Conservation (phyloP, 2,329 filamentous ascomycete genomes). For the Talaromyces pinophilus region DNA sequence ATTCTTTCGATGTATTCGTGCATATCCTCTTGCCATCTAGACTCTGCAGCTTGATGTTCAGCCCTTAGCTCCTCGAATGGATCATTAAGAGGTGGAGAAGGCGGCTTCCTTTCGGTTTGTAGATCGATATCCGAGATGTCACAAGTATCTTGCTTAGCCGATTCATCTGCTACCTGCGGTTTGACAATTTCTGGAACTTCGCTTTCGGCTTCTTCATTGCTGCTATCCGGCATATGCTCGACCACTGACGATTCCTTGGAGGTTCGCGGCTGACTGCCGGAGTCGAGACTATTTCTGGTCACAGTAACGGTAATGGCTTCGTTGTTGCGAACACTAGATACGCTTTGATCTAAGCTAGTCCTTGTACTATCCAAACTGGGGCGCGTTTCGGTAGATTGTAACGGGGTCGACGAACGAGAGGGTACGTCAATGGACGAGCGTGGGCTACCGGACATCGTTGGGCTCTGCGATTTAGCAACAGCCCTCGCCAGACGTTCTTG, state of each 20-base stretch:
- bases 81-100: not conserved
- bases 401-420: slow-evolving; percentile 55
- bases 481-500: slow-evolving; percentile 89
- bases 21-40: slow-evolving; percentile 75
- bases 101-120: not conserved
- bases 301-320: slow-evolving; percentile 21
- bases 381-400: slow-evolving; percentile 48
- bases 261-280: slow-evolving; percentile 26
- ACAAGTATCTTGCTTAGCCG: not conserved
- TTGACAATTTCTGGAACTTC: slow-evolving; percentile 13
- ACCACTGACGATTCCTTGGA: slow-evolving; percentile 31
- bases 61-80: slow-evolving; percentile 51
- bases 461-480: slow-evolving; percentile 70
- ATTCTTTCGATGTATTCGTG: slow-evolving; percentile 84
- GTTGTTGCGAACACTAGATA: slow-evolving; percentile 24
- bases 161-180: not conserved
- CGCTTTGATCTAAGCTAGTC: slow-evolving; percentile 29
- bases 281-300: slow-evolving; percentile 36
- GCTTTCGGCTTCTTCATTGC: slow-evolving; percentile 17
- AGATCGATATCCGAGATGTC: not conserved
- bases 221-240: not conserved
- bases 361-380: slow-evolving; percentile 38
- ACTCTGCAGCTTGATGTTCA: slow-evolving; percentile 54
- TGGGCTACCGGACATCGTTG: slow-evolving; percentile 48
- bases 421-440: slow-evolving; percentile 50